Percentiles rank a stretch among this genome's conserved stretches.
Evolutionary conservation across 164 flowering plant genomes (phyloP).

Genomic region (Malania oleifera): DNA sequence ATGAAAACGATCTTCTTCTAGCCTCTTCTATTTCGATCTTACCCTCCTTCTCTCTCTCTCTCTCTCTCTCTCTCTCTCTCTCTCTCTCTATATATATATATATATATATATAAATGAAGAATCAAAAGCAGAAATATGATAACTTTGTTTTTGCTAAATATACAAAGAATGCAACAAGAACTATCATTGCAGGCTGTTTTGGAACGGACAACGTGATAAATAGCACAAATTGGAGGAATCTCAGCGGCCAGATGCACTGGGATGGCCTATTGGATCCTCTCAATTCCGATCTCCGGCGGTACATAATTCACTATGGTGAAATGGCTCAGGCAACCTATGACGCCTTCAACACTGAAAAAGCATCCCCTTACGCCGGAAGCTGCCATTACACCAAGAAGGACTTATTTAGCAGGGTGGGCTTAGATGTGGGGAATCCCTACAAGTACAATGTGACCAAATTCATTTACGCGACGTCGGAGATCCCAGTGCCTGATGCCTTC

Average conservation of each 20-base stretch:
- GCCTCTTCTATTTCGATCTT: no score
- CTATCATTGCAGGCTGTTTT: neutral
- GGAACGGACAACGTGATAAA: neutral
- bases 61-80: no score
- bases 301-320: slow-evolving; percentile 50
- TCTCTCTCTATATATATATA: no score
- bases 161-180: neutral
- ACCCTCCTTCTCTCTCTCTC: no score
- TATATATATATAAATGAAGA: no score
- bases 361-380: slow-evolving; percentile 35
- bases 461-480: slow-evolving; percentile 37
- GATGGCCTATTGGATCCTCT: slow-evolving; percentile 46
- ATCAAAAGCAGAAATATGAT: neutral
- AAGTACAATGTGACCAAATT: slow-evolving; percentile 34
- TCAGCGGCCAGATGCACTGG: slow-evolving; percentile 55
- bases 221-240: slow-evolving; percentile 36
- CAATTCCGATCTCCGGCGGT: slow-evolving; percentile 43
- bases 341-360: slow-evolving; percentile 32
- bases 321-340: slow-evolving; percentile 38
- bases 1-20: no score
- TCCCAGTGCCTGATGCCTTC: slow-evolving; percentile 33
- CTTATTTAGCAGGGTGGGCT: slow-evolving; percentile 26
- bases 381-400: slow-evolving; percentile 27
- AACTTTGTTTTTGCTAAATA: slow-evolving; percentile 4
- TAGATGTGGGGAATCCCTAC: slow-evolving; percentile 22